Percentiles rank a stretch among this genome's conserved stretches.
Conservation (phyloP, 768 basidiomycete species). For the Tremella mesenterica region DNA sequence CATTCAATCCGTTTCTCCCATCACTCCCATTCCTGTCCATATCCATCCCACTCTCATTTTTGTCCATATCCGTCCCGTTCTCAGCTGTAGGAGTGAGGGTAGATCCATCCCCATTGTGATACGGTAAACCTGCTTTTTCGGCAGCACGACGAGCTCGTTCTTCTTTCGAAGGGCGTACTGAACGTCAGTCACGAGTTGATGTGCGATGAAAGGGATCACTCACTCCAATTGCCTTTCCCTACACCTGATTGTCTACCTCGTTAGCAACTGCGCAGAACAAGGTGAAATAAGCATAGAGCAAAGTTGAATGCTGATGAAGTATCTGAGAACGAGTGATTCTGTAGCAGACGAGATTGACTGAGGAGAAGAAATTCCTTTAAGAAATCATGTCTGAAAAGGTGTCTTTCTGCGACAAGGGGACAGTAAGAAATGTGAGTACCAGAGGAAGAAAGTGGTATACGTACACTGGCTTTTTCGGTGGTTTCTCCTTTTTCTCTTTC, state of each 20-base stretch:
- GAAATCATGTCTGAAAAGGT: too few species aligned
- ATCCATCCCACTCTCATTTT: neutral
- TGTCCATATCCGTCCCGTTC: neutral
- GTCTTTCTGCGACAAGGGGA: too few species aligned
- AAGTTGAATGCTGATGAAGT: too few species aligned
- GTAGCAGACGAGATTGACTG: too few species aligned
- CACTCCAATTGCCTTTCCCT: constrained; percentile 42
- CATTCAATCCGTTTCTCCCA: neutral
- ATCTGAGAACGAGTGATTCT: too few species aligned
- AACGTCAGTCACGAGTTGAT: constrained; percentile 3
- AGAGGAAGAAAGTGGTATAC: too few species aligned
- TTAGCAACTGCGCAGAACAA: too few species aligned
- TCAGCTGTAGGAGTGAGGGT: too few species aligned
- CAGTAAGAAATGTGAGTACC: too few species aligned
- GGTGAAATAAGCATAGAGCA: too few species aligned
- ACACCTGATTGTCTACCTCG: constrained; percentile 23
- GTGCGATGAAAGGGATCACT: constrained; percentile 7
- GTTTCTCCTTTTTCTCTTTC: constrained; percentile 14
- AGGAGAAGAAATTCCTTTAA: too few species aligned
- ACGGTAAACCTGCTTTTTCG: constrained; percentile 11
- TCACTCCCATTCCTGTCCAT: neutral
- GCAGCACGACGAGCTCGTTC: constrained; percentile 21
- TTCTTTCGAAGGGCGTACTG: constrained; percentile 38
- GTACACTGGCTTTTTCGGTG: constrained; percentile 27
- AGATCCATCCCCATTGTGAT: neutral